Percentiles rank a stretch among this genome's conserved stretches.
phyloP scores from a whole-genome alignment of 805 yeast species.

The Metschnikowia vanudenii region DNA sequence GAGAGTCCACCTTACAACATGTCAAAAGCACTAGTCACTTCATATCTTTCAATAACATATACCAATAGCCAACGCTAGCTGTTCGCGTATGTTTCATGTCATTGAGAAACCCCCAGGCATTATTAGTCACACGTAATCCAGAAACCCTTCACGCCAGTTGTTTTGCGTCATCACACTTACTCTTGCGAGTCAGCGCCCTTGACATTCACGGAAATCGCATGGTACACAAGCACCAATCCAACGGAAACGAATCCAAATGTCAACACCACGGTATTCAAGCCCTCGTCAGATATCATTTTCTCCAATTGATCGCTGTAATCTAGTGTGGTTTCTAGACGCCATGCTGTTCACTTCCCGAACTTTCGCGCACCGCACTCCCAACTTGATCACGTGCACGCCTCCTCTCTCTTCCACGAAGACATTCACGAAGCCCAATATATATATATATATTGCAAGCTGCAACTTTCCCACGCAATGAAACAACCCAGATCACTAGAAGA shows the following conservation, averaged over 20 bases:
- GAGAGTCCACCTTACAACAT: too few species aligned
- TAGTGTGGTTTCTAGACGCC: not conserved
- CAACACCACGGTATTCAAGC: conserved; percentile 70
- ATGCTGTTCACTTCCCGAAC: conserved; percentile 5
- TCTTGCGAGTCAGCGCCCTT: conserved; percentile 15
- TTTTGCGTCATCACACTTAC: not conserved
- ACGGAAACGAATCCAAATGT: conserved; percentile 72
- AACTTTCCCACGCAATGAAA: conserved; percentile 5
- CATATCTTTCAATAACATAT: too few species aligned
- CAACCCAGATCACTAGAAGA: conserved; percentile 17
- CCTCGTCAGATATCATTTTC: conserved; percentile 78
- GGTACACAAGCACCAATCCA: conserved; percentile 69
- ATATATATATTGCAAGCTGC: not conserved
- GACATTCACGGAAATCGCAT: conserved; percentile 55
- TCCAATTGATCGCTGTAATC: not conserved
- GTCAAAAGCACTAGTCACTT: too few species aligned
- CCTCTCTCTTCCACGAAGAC: not conserved
- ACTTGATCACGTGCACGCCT: conserved; percentile 6
- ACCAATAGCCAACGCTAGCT: too few species aligned
- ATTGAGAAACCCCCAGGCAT: too few species aligned
- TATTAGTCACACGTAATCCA: too few species aligned
- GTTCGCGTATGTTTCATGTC: too few species aligned
- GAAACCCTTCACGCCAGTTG: not conserved
- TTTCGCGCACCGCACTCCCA: too few species aligned
- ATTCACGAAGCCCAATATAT: not conserved